phyloP scores from a whole-genome alignment of 1,139 yeast genomes.

The Sugiyamaella paludigena region DNA sequence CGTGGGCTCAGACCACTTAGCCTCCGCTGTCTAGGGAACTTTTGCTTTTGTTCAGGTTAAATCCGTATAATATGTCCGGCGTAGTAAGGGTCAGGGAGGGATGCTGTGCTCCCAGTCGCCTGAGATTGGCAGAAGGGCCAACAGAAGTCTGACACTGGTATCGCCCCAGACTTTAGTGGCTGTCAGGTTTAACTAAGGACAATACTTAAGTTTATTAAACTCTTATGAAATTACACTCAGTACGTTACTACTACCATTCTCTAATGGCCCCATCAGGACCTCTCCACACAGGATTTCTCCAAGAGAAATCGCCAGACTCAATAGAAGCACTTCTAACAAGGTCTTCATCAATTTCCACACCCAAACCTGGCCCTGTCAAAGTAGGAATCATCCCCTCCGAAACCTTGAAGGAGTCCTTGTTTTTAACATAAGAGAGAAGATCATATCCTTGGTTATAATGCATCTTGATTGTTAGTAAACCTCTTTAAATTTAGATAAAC shows the following conservation, averaged over 20 bases:
- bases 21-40: no score
- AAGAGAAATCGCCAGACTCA: conserved; percentile 25
- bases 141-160: no score
- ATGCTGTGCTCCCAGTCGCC: no score
- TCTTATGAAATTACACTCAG: not conserved
- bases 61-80: no score
- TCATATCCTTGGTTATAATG: conserved; percentile 33
- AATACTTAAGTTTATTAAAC: not conserved
- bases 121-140: no score
- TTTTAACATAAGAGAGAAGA: conserved; percentile 29
- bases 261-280: conserved; percentile 32
- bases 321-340: conserved; percentile 26
- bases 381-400: conserved; percentile 29
- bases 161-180: no score
- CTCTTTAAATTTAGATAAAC: no score
- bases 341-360: conserved; percentile 32
- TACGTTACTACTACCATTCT: conserved; percentile 29
- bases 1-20: no score
- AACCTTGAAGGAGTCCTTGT: conserved; percentile 30
- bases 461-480: conserved; percentile 26
- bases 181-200: no score
- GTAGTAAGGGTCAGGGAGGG: no score
- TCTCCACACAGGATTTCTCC: conserved; percentile 34
- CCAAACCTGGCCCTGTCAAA: conserved; percentile 31
- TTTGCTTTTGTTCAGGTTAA: no score